Base-by-base conservation (phyloP, 2,329 filamentous ascomycete genomes). In the Pseudogymnoascus sp. region DNA sequence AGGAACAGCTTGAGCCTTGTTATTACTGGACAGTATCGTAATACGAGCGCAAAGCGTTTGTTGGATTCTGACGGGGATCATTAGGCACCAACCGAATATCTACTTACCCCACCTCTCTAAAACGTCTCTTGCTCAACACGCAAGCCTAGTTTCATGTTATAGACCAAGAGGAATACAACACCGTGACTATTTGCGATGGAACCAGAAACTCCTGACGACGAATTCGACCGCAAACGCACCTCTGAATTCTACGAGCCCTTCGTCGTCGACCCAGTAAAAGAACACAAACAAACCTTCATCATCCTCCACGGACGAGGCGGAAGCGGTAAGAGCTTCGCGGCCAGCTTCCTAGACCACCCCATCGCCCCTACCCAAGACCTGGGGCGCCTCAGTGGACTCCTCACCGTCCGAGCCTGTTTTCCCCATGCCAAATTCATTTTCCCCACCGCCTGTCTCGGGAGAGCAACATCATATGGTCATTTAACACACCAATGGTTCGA, bases 221-320 rank as follows among this genome's bases (percentile, higher is more conserved):
- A 52, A 23, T 52, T 9, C 16, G 43, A 52, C 23, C 43, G 43
- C 7, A 28, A 28, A 31, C 43, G 43, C 5, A 52, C 43, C 23
- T 52, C 43, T 28, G 23, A 64, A 37, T 69, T 61, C 38, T 66
- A 67, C 4, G 58, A 62, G 11, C 65, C 67, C 1, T 41, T 67
- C 4, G 62, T 69, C 9, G 21, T 66, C 21, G 9, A 35, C 4
- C 65, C 68, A 3, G n/a, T 33, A 4, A 25, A 28, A 1, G 43
- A 61, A 11, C 80, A 82, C 66, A 72, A 66, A n/a, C 71, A 77
- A 61, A 81, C 79, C 25, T 66, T 82, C 62, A 75, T 83, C 63
- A 69, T 82, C 61, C 76, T 83, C 4, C 80, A 83, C 63, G 80
- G 80, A 37, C 78, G 79, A 6, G 80, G 80, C n/a, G 76, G 72